phyloP scores from a whole-genome alignment of 2,329 filamentous ascomycete genomes.

The Microcyclosporella mali region DNA sequence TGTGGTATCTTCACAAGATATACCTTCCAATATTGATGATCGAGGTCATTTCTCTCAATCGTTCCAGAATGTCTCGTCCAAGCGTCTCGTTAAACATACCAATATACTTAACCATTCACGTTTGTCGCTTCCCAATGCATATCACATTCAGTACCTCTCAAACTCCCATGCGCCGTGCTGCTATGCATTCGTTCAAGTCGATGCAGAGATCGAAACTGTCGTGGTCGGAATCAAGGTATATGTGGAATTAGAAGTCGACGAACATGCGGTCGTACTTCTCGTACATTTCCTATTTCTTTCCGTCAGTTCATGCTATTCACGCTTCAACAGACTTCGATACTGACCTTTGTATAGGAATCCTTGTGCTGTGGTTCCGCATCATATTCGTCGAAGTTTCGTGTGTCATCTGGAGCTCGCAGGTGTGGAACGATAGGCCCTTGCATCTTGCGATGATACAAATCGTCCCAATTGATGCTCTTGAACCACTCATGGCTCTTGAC shows the following conservation, averaged over 20 bases:
- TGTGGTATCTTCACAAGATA: too few species aligned
- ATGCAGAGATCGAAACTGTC: slow-evolving; percentile 10
- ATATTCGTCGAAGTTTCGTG: slow-evolving; percentile 76
- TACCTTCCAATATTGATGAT: too few species aligned
- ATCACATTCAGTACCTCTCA: neutral
- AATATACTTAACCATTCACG: too few species aligned
- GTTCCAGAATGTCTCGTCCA: too few species aligned
- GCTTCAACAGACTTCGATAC: neutral
- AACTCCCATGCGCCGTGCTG: slow-evolving; percentile 18
- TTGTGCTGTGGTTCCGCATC: slow-evolving; percentile 65
- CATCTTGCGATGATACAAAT: slow-evolving; percentile 57
- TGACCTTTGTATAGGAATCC: slow-evolving; percentile 57
- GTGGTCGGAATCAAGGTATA: slow-evolving; percentile 5
- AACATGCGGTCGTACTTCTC: slow-evolving; percentile 66
- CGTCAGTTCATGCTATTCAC: neutral
- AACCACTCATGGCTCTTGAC: slow-evolving; percentile 78
- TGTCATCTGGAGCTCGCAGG: slow-evolving; percentile 64
- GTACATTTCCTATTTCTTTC: slow-evolving; percentile 48
- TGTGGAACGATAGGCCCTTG: slow-evolving; percentile 71
- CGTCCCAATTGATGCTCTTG: slow-evolving; percentile 65
- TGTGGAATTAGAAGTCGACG: slow-evolving; percentile 54
- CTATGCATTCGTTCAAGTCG: slow-evolving; percentile 12
- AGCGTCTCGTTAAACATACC: too few species aligned
- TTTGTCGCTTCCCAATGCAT: too few species aligned
- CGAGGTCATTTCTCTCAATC: too few species aligned